Evolutionary conservation across 2,329 filamentous ascomycete genomes (phyloP).

Genomic region (Ophiostoma ulmi): DNA sequence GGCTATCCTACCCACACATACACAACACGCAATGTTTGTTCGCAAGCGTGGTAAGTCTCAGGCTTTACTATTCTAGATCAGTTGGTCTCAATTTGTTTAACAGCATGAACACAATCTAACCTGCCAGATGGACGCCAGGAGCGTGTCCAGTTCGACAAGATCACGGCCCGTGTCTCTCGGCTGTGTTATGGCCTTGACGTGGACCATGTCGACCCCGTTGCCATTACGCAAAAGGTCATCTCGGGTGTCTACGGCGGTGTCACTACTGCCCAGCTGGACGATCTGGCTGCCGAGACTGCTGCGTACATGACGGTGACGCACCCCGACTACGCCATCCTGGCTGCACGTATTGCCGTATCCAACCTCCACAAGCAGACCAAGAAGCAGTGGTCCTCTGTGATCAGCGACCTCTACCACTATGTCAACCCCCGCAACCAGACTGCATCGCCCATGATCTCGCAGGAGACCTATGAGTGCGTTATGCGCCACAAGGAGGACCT

Average conservation of each 20-base stretch:
- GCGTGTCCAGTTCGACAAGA: constrained; percentile 99
- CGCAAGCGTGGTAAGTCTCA: constrained; percentile 56
- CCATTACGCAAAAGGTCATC: constrained; percentile 99
- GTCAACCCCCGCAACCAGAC: constrained; percentile 87
- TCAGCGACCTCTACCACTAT: constrained; percentile 91
- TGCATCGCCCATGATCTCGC: constrained; percentile 87
- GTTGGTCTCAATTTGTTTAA: constrained; percentile 18
- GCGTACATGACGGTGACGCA: constrained; percentile 99
- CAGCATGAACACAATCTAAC: neutral
- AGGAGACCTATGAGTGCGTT: constrained; percentile 83
- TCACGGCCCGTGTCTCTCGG: constrained; percentile 95
- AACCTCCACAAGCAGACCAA: constrained; percentile 99
- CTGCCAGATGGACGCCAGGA: constrained; percentile 91
- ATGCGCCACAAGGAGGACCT: constrained; percentile 96
- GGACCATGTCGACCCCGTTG: constrained; percentile 91
- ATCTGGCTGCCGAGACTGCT: constrained; percentile 95
- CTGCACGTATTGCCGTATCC: constrained; percentile 95
- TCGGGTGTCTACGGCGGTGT: constrained; percentile 98
- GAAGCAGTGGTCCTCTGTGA: constrained; percentile 97
- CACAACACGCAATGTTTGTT: constrained; percentile 51
- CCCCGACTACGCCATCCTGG: constrained; percentile 97
- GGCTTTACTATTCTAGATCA: neutral
- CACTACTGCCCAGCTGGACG: constrained; percentile 91
- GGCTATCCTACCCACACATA: constrained; percentile 4
- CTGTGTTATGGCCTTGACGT: constrained; percentile 96